Base-by-base conservation (phyloP, 805 yeast species). In the Vanderwaltozyma yarrowii region DNA sequence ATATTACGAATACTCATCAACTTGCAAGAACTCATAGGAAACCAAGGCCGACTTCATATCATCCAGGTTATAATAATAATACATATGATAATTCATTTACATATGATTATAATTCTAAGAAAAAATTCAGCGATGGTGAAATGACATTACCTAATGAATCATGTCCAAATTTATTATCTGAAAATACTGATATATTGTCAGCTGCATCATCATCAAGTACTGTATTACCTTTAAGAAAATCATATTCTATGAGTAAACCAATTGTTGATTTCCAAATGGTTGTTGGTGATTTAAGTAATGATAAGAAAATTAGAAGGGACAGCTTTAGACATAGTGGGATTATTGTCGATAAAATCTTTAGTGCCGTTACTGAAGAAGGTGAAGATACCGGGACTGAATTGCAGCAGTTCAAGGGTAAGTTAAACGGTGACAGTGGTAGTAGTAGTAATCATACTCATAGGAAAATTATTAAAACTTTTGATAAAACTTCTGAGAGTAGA, bases 1-100 rank as follows among this genome's bases (percentile, higher is more conserved):
- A 23, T 19, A 35, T 29, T 3, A 23, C 33, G 8, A 29, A 30
- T 10, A 3, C 28, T 2, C 11, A 16, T 4, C 16, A 20, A 4
- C 13, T 5, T 16, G 14, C 19, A 17, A 35, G 29, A 13, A 7
- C 3, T 15, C 65, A 66, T 36, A 71, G 75, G 54, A 78, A 73
- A 51, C 88, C 85, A 41, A 72, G 94, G 54, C 94, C 94, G 30
- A 82, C 88, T 0, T 81, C 92, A 8, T 82, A 79, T 52, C 88
- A 83, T 53, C 92, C 94, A 2, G 39, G 32, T 4, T 25, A 30
- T 5, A 10, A 10, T 10, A 27, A 27, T 27, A 14, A 6, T 27
- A n/a, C 17, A 5, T 6, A 5, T 14, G 8, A n/a, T 14, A 27
- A 5, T 14, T 5, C 4, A n/a, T n/a, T 14, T 17, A 27, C 10